A percentile compares a stretch with the other conserved stretches of the same genome.
Evolutionary conservation across 305 asterid genomes (phyloP).

Genomic region (Stenogyne calaminthoides): DNA sequence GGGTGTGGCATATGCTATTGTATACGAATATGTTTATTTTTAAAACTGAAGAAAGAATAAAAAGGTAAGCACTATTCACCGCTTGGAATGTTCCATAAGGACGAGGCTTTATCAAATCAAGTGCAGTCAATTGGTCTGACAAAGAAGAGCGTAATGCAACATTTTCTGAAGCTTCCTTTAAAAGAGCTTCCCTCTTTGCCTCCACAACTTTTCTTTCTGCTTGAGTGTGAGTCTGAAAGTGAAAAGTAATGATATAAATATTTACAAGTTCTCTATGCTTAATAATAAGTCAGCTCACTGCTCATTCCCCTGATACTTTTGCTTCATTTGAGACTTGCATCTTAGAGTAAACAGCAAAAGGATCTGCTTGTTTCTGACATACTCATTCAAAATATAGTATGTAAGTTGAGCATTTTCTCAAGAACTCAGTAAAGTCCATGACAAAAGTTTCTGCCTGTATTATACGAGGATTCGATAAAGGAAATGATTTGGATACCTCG

Average conservation of each 20-base stretch:
- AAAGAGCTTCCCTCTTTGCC: slow-evolving; percentile 71
- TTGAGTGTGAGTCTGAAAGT: slow-evolving; percentile 84
- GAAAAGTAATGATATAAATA: slow-evolving; percentile 16
- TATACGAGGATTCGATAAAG: neutral
- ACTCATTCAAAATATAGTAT: neutral
- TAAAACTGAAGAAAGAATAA: slow-evolving; percentile 26
- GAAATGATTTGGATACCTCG: neutral
- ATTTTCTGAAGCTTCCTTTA: slow-evolving; percentile 60
- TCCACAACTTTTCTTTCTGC: slow-evolving; percentile 78
- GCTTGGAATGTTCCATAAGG: slow-evolving; percentile 88
- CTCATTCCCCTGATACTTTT: neutral
- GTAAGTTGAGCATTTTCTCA: slow-evolving; percentile 6
- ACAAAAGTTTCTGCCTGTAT: neutral
- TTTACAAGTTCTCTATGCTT: neutral
- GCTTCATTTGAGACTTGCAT: neutral
- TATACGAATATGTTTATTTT: slow-evolving; percentile 11
- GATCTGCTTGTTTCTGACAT: neutral
- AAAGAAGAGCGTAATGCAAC: slow-evolving; percentile 44
- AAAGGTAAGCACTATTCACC: slow-evolving; percentile 47
- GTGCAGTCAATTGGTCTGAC: slow-evolving; percentile 55
- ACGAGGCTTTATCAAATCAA: slow-evolving; percentile 68
- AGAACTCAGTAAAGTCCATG: neutral
- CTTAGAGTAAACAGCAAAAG: neutral
- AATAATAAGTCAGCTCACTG: neutral
- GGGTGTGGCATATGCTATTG: neutral